Evolutionary conservation across 306 rosid genomes (phyloP).

Genomic region (Vigna nakashimae): DNA sequence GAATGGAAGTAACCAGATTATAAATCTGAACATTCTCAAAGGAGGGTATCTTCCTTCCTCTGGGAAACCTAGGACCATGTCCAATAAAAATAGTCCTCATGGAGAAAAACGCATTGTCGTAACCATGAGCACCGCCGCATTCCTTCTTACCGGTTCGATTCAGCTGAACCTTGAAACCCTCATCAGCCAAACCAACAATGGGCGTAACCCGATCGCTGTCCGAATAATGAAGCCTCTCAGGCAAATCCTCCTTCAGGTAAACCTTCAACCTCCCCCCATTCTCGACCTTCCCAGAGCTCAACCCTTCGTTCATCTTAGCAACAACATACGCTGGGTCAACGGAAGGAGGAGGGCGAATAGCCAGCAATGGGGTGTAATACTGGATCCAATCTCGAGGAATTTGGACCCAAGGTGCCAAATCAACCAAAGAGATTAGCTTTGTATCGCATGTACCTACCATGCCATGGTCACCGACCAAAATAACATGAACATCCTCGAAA

Average conservation of each 20-base stretch:
- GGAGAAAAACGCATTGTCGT: slow-evolving; percentile 81
- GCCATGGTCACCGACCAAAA: slow-evolving; percentile 95
- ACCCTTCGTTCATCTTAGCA: slow-evolving; percentile 66
- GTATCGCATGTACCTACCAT: slow-evolving; percentile 95
- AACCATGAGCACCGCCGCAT: slow-evolving; percentile 94
- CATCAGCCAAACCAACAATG: slow-evolving; percentile 72
- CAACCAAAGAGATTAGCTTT: slow-evolving; percentile 70
- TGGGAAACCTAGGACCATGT: slow-evolving; percentile 89
- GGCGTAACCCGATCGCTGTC: slow-evolving; percentile 78
- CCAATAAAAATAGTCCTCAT: slow-evolving; percentile 91
- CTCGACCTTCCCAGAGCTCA: slow-evolving; percentile 72
- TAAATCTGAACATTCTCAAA: slow-evolving; percentile 91
- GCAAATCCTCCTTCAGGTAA: slow-evolving; percentile 83
- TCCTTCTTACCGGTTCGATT: slow-evolving; percentile 56
- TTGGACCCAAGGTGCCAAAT: slow-evolving; percentile 70
- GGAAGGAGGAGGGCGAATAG: slow-evolving; percentile 70
- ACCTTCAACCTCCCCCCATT: slow-evolving; percentile 73
- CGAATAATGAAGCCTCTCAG: slow-evolving; percentile 72
- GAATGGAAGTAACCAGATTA: slow-evolving; percentile 84
- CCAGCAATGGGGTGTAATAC: slow-evolving; percentile 65
- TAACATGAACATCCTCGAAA: slow-evolving; percentile 78
- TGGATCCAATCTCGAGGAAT: slow-evolving; percentile 69
- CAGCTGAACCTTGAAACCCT: slow-evolving; percentile 78
- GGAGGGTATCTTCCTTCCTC: slow-evolving; percentile 79
- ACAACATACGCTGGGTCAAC: slow-evolving; percentile 50